Conservation (phyloP, 2,329 filamentous ascomycete species). For the Pseudocercospora fijiensis region DNA sequence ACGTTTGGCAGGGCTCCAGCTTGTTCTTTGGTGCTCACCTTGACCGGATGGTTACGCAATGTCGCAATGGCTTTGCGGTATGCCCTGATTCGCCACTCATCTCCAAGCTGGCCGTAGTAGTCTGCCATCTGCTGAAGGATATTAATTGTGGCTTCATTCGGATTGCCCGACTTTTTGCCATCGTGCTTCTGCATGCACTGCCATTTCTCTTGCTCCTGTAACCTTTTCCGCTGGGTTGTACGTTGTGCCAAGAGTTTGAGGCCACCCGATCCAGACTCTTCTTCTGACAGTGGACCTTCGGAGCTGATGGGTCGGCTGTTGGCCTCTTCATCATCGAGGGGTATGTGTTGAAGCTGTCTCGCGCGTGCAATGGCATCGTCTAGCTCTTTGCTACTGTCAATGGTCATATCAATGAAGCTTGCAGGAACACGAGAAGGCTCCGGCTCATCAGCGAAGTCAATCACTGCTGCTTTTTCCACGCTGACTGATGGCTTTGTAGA, state of each 20-base stretch:
- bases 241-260: conserved; percentile 23
- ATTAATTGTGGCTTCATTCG: conserved; percentile 73
- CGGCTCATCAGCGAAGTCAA: conserved; percentile 6
- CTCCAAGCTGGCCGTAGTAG: conserved; percentile 72
- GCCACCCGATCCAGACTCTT: conserved; percentile 11
- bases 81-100: conserved; percentile 71
- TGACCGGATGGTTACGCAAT: conserved; percentile 63
- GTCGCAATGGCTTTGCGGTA: conserved; percentile 78
- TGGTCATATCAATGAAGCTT: conserved; percentile 7
- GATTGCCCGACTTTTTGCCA: conserved; percentile 53
- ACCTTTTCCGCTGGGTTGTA: conserved; percentile 23
- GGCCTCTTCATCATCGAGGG: conserved; percentile 44
- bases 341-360: conserved; percentile 59
- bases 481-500: background rate
- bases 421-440: conserved; percentile 8
- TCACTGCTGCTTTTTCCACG: background rate
- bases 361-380: conserved; percentile 64
- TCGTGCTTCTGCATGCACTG: conserved; percentile 61
- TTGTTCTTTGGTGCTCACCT: conserved; percentile 67
- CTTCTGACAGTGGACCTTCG: conserved; percentile 22
- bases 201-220: conserved; percentile 45
- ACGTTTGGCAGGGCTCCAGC: conserved; percentile 68
- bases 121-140: conserved; percentile 75
- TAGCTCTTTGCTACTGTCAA: conserved; percentile 54
- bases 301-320: conserved; percentile 32